Base-by-base conservation (phyloP, 73 alveolate species). In the Paramecium sonneborni region DNA sequence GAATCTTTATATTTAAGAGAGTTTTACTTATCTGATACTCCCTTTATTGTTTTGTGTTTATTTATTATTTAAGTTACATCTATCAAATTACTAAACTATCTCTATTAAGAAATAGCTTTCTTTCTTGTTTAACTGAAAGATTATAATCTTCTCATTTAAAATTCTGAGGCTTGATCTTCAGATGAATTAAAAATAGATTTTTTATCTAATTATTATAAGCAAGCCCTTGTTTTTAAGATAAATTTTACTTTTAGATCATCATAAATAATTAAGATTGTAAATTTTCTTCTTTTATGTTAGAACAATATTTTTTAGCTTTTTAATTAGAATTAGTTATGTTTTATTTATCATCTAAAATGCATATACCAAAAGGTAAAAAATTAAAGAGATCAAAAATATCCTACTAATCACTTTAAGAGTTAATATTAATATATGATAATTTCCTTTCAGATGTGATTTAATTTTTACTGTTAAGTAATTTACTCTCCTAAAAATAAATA, bases 1-100 rank as follows among this genome's bases (percentile, higher is more conserved):
- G 56, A 67, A 21, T 74, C 87, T n/a, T 32, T 74, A 74, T 74
- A 74, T 39, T 74, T 74, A n/a, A 74, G 87, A 74, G 56, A 3
- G 20, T 74, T 74, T 21, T 34, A 21, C 28, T 74, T 37, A 1
- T 37, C 37, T 1, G 37, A 37, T 18, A 74, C 44, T 39, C 58
- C 44, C 23, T 9, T 52, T n/a, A 15, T 15, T 10, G 56, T 28
- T 37, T 74, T 74, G 12, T 74, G 87, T 74, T 74, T 37, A n/a
- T 39, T 74, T 2, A 74, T 37, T 37, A 74, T 74, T 34, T 34
- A 10, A 15, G 87, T 14, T 5, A 74, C 32, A 39, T 74, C 87
- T 15, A 39, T 21, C 11, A 74, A 28, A 74, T 74, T 74, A 62
- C 84, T 62, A 62, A 62, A 52, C 18, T 52, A 52, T 18, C 68